A percentile compares a stretch with the other conserved stretches of the same genome.
Evolutionary conservation across 163 green algal species (phyloP).

Genomic region (Trebouxia gelatinosa): DNA sequence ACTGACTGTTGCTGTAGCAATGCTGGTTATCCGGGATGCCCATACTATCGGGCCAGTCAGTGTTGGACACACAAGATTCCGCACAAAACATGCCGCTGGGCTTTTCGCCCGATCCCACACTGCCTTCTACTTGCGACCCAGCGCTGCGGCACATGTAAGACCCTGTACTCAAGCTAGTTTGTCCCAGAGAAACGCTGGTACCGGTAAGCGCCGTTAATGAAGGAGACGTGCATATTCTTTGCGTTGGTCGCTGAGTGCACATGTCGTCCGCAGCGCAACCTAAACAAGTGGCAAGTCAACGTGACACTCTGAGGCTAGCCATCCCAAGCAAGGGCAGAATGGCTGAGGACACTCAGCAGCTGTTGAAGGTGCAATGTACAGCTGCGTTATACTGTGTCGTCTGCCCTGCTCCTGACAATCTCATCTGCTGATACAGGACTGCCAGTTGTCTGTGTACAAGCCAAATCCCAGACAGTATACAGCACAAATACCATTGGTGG

Average conservation of each 20-base stretch:
- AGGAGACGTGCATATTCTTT: not conserved
- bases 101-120: no score
- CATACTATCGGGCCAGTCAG: no score
- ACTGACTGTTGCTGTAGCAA: no score
- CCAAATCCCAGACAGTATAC: constrained; percentile 98
- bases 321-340: constrained; percentile 97
- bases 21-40: no score
- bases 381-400: no score
- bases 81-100: no score
- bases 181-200: constrained; percentile 10
- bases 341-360: constrained; percentile 93
- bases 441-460: constrained; percentile 93
- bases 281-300: not conserved
- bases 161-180: not conserved
- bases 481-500: constrained; percentile 86
- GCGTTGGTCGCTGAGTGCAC: not conserved
- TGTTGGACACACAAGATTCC: no score
- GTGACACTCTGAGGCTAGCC: constrained; percentile 63
- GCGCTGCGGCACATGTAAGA: not conserved
- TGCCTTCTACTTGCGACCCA: no score
- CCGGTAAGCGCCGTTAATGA: not conserved
- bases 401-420: no score
- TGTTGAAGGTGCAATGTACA: constrained; percentile 70
- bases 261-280: not conserved
- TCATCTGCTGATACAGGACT: no score